Conservation (phyloP, 129 eudicot species). For the Scalesia atractyloides region DNA sequence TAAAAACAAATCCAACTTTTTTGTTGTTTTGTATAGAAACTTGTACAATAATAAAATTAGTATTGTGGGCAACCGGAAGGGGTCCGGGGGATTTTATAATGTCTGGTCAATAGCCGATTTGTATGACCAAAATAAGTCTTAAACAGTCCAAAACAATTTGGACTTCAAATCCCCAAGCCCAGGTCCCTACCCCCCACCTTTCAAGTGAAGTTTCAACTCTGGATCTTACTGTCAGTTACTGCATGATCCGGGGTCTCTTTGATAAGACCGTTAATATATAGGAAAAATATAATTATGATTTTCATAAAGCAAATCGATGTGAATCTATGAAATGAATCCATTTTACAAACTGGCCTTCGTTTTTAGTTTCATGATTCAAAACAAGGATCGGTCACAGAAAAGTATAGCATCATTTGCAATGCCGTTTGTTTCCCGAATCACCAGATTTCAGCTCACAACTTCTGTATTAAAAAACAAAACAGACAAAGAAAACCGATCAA, state of each 20-base stretch:
- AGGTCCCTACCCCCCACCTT: constrained; percentile 29
- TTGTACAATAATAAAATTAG: background rate
- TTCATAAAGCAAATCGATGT: background rate
- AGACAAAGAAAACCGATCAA: background rate
- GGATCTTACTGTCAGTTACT: constrained; percentile 4
- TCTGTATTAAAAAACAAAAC: constrained; percentile 1
- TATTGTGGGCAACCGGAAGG: constrained; percentile 23
- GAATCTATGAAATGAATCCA: constrained; percentile 4
- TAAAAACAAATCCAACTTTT: background rate
- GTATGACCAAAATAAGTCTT: constrained; percentile 22
- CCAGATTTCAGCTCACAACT: background rate
- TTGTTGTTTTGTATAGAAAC: background rate
- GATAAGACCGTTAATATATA: background rate
- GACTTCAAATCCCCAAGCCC: constrained; percentile 32
- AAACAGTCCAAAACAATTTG: constrained; percentile 25
- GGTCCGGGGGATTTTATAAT: constrained; percentile 10
- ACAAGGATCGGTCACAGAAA: background rate
- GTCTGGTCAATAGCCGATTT: constrained; percentile 20
- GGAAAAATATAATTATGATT: background rate
- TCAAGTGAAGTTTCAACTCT: background rate
- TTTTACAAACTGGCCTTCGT: background rate
- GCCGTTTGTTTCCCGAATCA: constrained; percentile 1
- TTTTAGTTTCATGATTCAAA: constrained; percentile 11
- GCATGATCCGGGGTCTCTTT: constrained; percentile 9
- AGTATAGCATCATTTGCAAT: constrained; percentile 10